These are phyloP conservation scores for Fomitopsis betulina DNA, from an alignment of 1,284 basidiomycete genomes.

Conservation along the genomic window DNA sequence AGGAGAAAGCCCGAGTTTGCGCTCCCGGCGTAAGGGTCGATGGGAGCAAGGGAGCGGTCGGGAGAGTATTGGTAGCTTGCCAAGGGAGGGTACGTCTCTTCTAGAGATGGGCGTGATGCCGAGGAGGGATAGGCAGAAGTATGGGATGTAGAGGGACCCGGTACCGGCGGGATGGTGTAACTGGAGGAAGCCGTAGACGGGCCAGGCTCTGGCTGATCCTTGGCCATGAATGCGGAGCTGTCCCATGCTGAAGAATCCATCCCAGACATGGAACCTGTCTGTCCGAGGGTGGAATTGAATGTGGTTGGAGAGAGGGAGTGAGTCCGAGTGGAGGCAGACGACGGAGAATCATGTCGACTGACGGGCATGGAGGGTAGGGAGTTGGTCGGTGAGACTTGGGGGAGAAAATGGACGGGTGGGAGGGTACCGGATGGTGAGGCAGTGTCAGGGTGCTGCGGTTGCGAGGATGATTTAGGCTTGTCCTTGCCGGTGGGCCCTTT, in stretches of 20 bases:
- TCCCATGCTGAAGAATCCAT: conserved; percentile 55
- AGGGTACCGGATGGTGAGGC: conserved; percentile 10
- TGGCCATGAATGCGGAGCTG: conserved; percentile 49
- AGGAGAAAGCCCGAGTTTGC: conserved; percentile 28
- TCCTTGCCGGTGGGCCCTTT: conserved; percentile 84
- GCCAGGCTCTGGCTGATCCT: conserved; percentile 40
- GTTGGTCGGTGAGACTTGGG: conserved; percentile 8
- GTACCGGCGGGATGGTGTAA: conserved; percentile 40
- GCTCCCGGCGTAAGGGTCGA: conserved; percentile 24
- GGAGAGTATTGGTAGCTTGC: conserved; percentile 35
- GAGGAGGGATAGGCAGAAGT: conserved; percentile 33
- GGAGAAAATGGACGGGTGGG: conserved; percentile 12
- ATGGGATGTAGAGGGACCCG: conserved; percentile 27
- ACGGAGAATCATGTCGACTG: conserved; percentile 30
- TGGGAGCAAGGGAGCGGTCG: conserved; percentile 34
- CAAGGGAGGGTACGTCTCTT: conserved; percentile 34
- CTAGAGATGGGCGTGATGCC: conserved; percentile 32
- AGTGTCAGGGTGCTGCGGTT: conserved; percentile 24
- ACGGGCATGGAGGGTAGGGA: conserved; percentile 12
- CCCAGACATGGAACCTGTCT: conserved; percentile 35
- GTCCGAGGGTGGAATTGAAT: conserved; percentile 30
- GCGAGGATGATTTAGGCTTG: conserved; percentile 45
- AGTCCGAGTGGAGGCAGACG: conserved; percentile 29
- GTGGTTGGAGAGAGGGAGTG: conserved; percentile 31
- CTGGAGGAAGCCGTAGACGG: conserved; percentile 34